Base-by-base conservation (phyloP, 805 yeast species). In the Barnettozyma botsteinii region DNA sequence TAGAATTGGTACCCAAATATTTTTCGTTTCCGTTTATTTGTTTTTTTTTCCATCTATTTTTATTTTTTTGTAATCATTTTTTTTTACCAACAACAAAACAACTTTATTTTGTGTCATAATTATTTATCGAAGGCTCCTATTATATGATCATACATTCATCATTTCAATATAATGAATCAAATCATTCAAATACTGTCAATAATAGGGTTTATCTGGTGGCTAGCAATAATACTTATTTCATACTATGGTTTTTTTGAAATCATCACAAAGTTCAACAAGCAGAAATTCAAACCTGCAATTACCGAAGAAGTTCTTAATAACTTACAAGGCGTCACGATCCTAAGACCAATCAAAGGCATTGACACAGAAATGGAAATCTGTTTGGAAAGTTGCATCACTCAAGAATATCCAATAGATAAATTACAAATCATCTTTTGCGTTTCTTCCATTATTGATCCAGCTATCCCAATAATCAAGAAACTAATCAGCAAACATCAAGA, bases 281-380 rank as follows among this genome's bases (percentile, higher is more conserved):
- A 47, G 10, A 56, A 53, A 37, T 30, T 23, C 26, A 43, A 7
- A 29, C 44, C 10, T 15, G 23, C 3, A 2, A 47, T 13, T 41
- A 45, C 30, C n/a, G 17, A 4, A 33, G 38, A 28, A 23, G 30
- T 10, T 4, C 48, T 47, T 4, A 69, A 69, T 1, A 65, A 69
- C 5, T 66, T 75, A 2, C 78, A 75, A 42, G 81, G 85, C 7
- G 95, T 87, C 15, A 75, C 93, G 1, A 84, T 88, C 20, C 56
- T 87, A 26, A 64, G 96, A 23, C 96, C 96, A 0, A 67, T 87
- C 43, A 85, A 85, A 54, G 96, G 96, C 14, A 63, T 85, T 14
- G 96, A 87, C 57, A 75, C 88, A 1, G 89, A 81, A 48, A 69
- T 86, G 61, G 73, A 69, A 28, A 59, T 71, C 10, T 86, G 95